phyloP scores from a whole-genome alignment of 352 stramenopile species.

The Globisporangium carolinianum region DNA sequence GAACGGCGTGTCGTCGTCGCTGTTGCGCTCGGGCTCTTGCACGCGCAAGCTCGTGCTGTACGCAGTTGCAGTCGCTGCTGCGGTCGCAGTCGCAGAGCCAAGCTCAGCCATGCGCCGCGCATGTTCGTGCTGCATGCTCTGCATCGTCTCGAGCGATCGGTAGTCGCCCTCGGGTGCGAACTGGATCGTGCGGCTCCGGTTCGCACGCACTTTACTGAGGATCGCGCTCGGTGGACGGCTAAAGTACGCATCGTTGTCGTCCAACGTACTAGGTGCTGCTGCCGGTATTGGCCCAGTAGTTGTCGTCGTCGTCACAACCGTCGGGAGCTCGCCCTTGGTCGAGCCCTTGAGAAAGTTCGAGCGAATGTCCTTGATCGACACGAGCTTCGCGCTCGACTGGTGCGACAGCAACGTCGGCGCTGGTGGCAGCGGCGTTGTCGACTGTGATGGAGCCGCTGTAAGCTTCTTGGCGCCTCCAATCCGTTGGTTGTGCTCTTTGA shows the following conservation, averaged over 20 bases:
- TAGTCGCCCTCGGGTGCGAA: slow-evolving; percentile 26
- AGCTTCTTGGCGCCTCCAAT: slow-evolving; percentile 3
- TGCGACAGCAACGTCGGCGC: slow-evolving; percentile 1
- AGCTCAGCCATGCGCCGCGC: slow-evolving; percentile 33
- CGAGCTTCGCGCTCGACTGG: slow-evolving; percentile 20
- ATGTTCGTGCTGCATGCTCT: slow-evolving; percentile 36
- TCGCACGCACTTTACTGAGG: slow-evolving; percentile 36
- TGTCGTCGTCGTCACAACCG: too few relatives aligned
- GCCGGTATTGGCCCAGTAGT: neutral
- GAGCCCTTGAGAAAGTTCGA: slow-evolving; percentile 14
- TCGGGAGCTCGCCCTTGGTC: slow-evolving; percentile 7
- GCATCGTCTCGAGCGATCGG: slow-evolving; percentile 22
- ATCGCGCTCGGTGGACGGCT: slow-evolving; percentile 32
- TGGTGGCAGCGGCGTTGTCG: neutral
- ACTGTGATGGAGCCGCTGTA: neutral
- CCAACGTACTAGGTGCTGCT: neutral
- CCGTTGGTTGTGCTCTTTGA: slow-evolving; percentile 7
- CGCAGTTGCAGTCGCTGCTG: neutral
- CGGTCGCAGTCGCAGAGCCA: neutral
- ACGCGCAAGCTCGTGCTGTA: slow-evolving; percentile 9
- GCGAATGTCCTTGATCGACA: slow-evolving; percentile 32
- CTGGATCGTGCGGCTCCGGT: slow-evolving; percentile 33
- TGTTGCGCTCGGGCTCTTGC: slow-evolving; percentile 7
- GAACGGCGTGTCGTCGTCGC: slow-evolving; percentile 10
- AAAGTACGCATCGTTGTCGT: slow-evolving; percentile 15